A percentile compares a stretch with the other conserved stretches of the same genome.
phyloP scores from a whole-genome alignment of 768 basidiomycete species.

The Termitomyces sp. region DNA sequence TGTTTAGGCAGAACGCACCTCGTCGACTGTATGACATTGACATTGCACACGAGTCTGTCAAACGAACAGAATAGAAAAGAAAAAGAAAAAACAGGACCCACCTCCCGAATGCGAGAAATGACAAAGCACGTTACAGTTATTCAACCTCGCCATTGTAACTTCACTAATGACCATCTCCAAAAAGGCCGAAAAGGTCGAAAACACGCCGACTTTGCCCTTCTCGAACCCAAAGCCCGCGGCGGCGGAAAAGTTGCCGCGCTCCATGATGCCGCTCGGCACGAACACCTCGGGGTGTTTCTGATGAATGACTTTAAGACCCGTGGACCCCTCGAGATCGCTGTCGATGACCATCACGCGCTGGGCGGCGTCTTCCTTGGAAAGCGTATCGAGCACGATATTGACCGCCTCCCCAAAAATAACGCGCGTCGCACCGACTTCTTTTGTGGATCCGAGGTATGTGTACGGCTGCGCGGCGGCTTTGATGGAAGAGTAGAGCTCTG shows the following conservation, averaged over 20 bases:
- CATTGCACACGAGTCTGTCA: no score
- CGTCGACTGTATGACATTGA: background rate
- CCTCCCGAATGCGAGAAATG: conserved; percentile 91
- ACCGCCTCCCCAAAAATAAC: conserved; percentile 86
- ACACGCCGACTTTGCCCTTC: conserved; percentile 78
- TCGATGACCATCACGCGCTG: conserved; percentile 87
- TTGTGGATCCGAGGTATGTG: conserved; percentile 65
- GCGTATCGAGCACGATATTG: conserved; percentile 68
- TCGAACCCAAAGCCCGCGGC: conserved; percentile 88
- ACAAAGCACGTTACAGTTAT: conserved; percentile 82
- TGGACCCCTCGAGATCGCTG: conserved; percentile 87
- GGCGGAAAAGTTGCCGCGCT: conserved; percentile 79
- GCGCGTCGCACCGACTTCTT: conserved; percentile 77
- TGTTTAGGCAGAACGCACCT: background rate
- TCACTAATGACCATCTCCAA: conserved; percentile 90
- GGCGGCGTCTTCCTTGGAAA: conserved; percentile 73
- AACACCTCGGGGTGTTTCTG: conserved; percentile 90
- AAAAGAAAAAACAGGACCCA: conserved; percentile 26
- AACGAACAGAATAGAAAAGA: background rate
- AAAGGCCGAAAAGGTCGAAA: conserved; percentile 91
- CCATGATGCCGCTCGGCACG: conserved; percentile 83
- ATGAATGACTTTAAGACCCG: conserved; percentile 84
- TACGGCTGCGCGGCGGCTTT: conserved; percentile 55
- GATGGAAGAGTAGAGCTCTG: conserved; percentile 60
- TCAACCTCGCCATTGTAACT: conserved; percentile 89